These are phyloP conservation scores for Emergomyces africanus DNA, from an alignment of 2,329 filamentous ascomycete species.

Conservation along the genomic window DNA sequence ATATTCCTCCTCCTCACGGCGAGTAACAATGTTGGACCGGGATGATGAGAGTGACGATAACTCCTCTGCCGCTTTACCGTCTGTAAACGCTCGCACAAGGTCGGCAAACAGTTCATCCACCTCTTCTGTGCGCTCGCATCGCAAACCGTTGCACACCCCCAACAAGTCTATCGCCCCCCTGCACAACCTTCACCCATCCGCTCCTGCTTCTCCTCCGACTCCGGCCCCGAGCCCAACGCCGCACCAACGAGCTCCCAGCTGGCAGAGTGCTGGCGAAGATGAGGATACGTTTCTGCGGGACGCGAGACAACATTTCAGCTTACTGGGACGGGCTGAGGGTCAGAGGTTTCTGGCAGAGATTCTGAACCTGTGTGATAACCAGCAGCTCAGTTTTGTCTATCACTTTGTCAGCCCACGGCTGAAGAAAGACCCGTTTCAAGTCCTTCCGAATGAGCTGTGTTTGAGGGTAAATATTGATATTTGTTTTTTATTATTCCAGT, in stretches of 20 bases:
- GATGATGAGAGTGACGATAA: neutral
- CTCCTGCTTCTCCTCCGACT: slow-evolving; percentile 54
- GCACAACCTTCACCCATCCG: slow-evolving; percentile 49
- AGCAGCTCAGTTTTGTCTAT: slow-evolving; percentile 89
- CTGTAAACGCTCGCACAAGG: slow-evolving; percentile 13
- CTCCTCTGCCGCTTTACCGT: neutral
- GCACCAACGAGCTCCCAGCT: slow-evolving; percentile 43
- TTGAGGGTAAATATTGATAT: slow-evolving; percentile 52
- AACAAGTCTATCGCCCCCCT: slow-evolving; percentile 33
- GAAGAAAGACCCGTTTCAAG: slow-evolving; percentile 92
- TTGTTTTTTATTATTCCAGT: slow-evolving; percentile 4
- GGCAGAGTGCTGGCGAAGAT: slow-evolving; percentile 42
- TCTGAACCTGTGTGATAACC: slow-evolving; percentile 86
- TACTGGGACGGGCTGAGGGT: slow-evolving; percentile 61
- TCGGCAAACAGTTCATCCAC: slow-evolving; percentile 20
- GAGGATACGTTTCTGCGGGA: slow-evolving; percentile 74
- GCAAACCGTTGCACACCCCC: slow-evolving; percentile 35
- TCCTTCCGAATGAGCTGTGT: slow-evolving; percentile 84
- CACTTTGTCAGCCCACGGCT: slow-evolving; percentile 88
- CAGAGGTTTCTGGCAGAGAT: slow-evolving; percentile 76
- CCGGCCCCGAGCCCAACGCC: slow-evolving; percentile 54
- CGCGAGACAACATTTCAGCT: slow-evolving; percentile 66
- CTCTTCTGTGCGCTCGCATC: slow-evolving; percentile 15
- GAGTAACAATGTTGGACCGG: neutral
- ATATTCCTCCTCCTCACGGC: slow-evolving; percentile 1